These are phyloP conservation scores for Elasticomyces elasticus DNA, from an alignment of 495 filamentous ascomycete genomes.

Conservation along the genomic window DNA sequence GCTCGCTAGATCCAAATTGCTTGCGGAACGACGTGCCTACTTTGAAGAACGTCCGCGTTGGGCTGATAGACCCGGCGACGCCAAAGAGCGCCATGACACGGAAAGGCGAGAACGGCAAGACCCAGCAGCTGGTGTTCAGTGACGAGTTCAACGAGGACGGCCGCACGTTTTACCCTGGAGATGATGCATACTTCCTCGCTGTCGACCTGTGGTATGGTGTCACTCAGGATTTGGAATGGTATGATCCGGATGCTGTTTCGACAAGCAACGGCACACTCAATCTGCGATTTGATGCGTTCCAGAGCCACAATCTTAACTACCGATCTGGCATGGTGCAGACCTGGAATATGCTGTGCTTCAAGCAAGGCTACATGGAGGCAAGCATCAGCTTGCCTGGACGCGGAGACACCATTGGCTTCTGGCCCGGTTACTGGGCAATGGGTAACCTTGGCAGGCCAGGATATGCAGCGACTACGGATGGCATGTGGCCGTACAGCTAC, in stretches of 20 bases:
- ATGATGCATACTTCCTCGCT: conserved; percentile 27
- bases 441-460: conserved; percentile 26
- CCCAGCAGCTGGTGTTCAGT: conserved; percentile 27
- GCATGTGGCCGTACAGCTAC: conserved; percentile 30
- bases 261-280: conserved; percentile 25
- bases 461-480: conserved; percentile 24
- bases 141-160: conserved; percentile 29
- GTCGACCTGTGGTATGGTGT: conserved; percentile 31
- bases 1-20: conserved; percentile 43
- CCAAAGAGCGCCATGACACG: conserved; percentile 21
- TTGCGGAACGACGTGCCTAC: conserved; percentile 40
- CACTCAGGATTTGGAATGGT: conserved; percentile 30
- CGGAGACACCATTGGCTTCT: conserved; percentile 26
- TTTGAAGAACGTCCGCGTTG: conserved; percentile 23
- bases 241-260: conserved; percentile 29
- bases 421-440: conserved; percentile 32
- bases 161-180: conserved; percentile 28
- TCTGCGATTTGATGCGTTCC: conserved; percentile 26
- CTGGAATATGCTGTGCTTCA: conserved; percentile 32
- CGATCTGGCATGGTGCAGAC: conserved; percentile 30
- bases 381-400: conserved; percentile 27
- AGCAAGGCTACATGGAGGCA: conserved; percentile 27
- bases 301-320: conserved; percentile 27
- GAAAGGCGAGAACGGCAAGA: conserved; percentile 20
- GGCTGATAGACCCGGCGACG: conserved; percentile 28